phyloP scores from a whole-genome alignment of 2,329 filamentous ascomycete species.

The Colletotrichum tabaci region DNA sequence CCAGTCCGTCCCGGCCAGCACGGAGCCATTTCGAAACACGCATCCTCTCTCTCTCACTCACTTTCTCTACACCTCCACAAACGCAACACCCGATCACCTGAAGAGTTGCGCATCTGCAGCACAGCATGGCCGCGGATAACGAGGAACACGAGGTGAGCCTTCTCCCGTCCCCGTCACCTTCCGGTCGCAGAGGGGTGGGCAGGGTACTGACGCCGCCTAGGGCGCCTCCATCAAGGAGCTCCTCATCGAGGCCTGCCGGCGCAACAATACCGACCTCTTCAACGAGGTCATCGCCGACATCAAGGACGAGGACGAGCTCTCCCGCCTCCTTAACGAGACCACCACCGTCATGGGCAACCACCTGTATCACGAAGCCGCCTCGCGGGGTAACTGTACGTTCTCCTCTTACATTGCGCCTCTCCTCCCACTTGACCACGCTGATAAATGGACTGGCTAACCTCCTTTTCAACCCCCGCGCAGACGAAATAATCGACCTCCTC shows the following conservation, averaged over 20 bases:
- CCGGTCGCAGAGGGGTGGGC: neutral
- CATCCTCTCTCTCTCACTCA: conserved; percentile 5
- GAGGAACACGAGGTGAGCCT: conserved; percentile 55
- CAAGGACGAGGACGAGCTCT: conserved; percentile 75
- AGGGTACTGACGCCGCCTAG: conserved; percentile 58
- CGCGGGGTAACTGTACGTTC: conserved; percentile 84
- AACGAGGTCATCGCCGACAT: conserved; percentile 77
- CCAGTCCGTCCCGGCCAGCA: conserved; percentile 12
- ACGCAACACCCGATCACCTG: neutral
- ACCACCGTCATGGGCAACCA: conserved; percentile 90
- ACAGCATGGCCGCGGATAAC: conserved; percentile 47
- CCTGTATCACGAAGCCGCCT: conserved; percentile 90
- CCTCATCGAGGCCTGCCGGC: conserved; percentile 91
- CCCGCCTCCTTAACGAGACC: conserved; percentile 86
- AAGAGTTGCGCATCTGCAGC: neutral
- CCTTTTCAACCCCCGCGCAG: conserved; percentile 54
- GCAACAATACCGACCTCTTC: conserved; percentile 92
- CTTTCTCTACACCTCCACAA: conserved; percentile 4
- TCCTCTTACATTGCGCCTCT: neutral
- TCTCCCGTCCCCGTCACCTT: neutral
- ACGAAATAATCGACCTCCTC: conserved; percentile 85
- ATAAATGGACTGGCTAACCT: neutral
- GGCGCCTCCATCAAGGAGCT: conserved; percentile 89
- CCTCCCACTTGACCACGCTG: neutral
- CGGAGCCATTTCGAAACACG: conserved; percentile 23